Conservation (phyloP, 225 moss, liverwort and hornwort genomes). For the Physcomitrellopsis africana region DNA sequence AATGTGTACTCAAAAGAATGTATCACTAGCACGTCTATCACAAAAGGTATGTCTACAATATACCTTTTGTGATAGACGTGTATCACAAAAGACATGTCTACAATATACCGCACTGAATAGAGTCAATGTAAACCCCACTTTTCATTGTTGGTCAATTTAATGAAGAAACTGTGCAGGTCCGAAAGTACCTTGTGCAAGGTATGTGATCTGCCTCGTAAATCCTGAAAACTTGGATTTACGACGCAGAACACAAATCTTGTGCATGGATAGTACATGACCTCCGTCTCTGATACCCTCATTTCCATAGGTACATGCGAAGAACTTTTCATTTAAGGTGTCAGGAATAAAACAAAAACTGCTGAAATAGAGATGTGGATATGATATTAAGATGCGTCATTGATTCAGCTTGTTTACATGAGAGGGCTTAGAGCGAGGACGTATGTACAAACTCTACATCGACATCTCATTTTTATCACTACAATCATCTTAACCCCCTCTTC, state of each 20-base stretch:
- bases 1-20: no score
- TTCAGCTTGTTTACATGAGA: constrained; percentile 35
- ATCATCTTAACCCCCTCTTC: constrained; percentile 67
- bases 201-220: neutral
- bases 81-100: no score
- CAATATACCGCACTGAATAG: no score
- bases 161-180: no score
- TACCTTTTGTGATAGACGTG: no score
- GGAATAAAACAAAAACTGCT: no score
- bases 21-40: no score
- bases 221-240: neutral
- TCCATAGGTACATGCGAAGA: constrained; percentile 14
- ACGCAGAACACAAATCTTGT: constrained; percentile 10
- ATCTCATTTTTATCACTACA: constrained; percentile 86
- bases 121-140: no score
- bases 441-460: constrained; percentile 60
- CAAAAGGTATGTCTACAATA: no score
- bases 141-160: no score
- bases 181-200: constrained; percentile 26
- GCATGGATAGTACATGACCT: neutral
- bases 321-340: neutral
- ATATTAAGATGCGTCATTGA: constrained; percentile 14
- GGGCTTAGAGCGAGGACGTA: constrained; percentile 20
- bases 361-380: neutral
- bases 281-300: constrained; percentile 21